Conservation (phyloP, 768 basidiomycete species). For the Asterophora lycoperdoides region DNA sequence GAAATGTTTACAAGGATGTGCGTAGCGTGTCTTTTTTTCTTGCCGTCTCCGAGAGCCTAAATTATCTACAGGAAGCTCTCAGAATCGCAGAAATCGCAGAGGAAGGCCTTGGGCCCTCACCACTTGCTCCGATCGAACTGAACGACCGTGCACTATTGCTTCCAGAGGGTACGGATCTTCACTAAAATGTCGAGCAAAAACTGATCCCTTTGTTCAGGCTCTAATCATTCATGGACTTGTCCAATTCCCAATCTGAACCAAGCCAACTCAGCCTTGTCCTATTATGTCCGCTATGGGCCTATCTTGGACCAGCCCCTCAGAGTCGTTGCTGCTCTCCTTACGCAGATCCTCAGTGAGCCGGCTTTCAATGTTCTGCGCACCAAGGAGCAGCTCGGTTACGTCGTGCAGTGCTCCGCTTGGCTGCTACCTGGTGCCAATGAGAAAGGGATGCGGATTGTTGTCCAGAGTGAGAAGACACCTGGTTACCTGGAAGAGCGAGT, state of each 20-base stretch:
- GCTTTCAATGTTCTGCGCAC: slow-evolving; percentile 89
- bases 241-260: slow-evolving; percentile 80
- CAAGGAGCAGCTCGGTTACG: slow-evolving; percentile 93
- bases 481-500: slow-evolving; percentile 82
- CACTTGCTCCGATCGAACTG: slow-evolving; percentile 53
- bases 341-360: slow-evolving; percentile 86
- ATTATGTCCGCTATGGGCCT: slow-evolving; percentile 79
- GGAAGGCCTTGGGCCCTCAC: slow-evolving; percentile 49
- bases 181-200: not conserved
- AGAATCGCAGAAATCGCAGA: slow-evolving; percentile 70
- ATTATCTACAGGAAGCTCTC: slow-evolving; percentile 62
- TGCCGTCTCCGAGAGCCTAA: not conserved
- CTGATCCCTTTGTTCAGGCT: slow-evolving; percentile 39
- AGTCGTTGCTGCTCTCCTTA: slow-evolving; percentile 65
- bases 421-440: slow-evolving; percentile 59
- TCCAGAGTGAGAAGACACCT: slow-evolving; percentile 85
- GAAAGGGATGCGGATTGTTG: slow-evolving; percentile 73
- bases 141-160: slow-evolving; percentile 59
- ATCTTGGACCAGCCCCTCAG: slow-evolving; percentile 59
- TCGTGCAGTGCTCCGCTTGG: slow-evolving; percentile 65
- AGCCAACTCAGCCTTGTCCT: slow-evolving; percentile 81
- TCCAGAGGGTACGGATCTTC: slow-evolving; percentile 50
- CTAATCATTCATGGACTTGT: slow-evolving; percentile 61
- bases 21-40: slow-evolving; percentile 21
- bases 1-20: slow-evolving; percentile 84